Percentiles rank a stretch among this genome's conserved stretches.
These are phyloP conservation scores for Colletotrichum incanum DNA, from an alignment of 2,329 filamentous ascomycete genomes.

Conservation along the genomic window DNA sequence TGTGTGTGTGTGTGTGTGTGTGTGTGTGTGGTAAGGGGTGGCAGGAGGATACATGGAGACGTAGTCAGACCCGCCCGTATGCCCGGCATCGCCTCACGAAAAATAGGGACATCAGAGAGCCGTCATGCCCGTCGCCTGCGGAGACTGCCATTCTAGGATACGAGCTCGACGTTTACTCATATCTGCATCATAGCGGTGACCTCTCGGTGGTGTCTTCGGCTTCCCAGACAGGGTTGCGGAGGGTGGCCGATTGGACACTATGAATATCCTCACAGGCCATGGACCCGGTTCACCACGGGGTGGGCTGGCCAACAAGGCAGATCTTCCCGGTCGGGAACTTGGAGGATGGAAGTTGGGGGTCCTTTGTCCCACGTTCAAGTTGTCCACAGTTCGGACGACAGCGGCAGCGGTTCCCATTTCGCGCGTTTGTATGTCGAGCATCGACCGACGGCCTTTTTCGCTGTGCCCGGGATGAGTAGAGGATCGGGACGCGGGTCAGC, in stretches of 20 bases:
- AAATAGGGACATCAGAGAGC: slow-evolving; percentile 30
- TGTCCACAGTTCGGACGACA: neutral
- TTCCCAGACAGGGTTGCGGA: slow-evolving; percentile 37
- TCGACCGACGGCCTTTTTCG: neutral
- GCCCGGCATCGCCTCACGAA: slow-evolving; percentile 38
- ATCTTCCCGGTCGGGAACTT: slow-evolving; percentile 30
- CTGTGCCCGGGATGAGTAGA: neutral
- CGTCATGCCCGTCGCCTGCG: slow-evolving; percentile 41
- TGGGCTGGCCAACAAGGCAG: slow-evolving; percentile 38
- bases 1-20: neutral
- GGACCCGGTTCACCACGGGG: slow-evolving; percentile 24
- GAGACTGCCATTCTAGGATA: slow-evolving; percentile 43
- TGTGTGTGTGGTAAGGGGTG: slow-evolving; percentile 27
- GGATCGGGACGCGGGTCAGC: slow-evolving; percentile 8
- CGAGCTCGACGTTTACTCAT: slow-evolving; percentile 41
- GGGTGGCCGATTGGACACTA: slow-evolving; percentile 42
- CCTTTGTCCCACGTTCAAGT: neutral
- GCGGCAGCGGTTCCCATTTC: neutral
- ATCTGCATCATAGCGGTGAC: slow-evolving; percentile 41
- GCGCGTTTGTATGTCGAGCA: neutral
- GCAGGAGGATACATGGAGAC: slow-evolving; percentile 31
- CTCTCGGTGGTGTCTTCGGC: slow-evolving; percentile 30
- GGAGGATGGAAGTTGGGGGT: neutral
- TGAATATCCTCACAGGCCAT: slow-evolving; percentile 34
- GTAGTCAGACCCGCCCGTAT: slow-evolving; percentile 34